Base-by-base conservation (phyloP, 352 stramenopile genomes). In the Phytophthora brassicae region DNA sequence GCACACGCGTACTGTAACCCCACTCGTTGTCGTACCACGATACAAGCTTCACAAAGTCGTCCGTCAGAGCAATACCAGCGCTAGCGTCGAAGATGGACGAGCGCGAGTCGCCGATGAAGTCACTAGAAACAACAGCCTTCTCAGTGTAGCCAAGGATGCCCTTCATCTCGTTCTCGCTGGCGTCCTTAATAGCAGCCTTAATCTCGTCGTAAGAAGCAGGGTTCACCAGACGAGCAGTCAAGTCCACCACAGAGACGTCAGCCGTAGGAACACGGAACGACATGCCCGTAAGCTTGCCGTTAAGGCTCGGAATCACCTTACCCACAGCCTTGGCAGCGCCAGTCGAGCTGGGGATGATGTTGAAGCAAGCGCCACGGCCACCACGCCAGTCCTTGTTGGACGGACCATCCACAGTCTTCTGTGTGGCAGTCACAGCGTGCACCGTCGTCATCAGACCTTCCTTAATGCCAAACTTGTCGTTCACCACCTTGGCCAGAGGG, bases 11-110 rank as follows among this genome's bases (percentile, higher is more conserved):
- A 65, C 85, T 98, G 95, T 99, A 99, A 66, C 97, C 97, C 83
- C 93, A 99, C 81, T 99, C 97, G 89, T 99, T 99, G 88, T 99
- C 97, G 79, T 99, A 99, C 96, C 96, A 99, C 58, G 94, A 93
- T 48, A 99, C 89, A 67, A 99, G 88, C 96, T 99, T 99, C 62
- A 99, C 95, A 73, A 99, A 99, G 75, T 96, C 87, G 65, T 96
- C 88, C 70, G 97, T 99, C 64, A 99, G 92, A 60, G 58, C 64
- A 46, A 72, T 72, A 42, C 64, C 60, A 11, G 64, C 64, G n/a
- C 60, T 47, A 19, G 64, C 68, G 33, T 76, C 60, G 45, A 76
- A 73, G 31, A 48, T 72, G 45, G 33, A 58, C 48, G 64, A 72
- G 52, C 87, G 89, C 55, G 89, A 77, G 83, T 99, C 94, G 64